Conservation (phyloP, 176 grass and related monocot genomes). For the Alloteropsis semialata region DNA sequence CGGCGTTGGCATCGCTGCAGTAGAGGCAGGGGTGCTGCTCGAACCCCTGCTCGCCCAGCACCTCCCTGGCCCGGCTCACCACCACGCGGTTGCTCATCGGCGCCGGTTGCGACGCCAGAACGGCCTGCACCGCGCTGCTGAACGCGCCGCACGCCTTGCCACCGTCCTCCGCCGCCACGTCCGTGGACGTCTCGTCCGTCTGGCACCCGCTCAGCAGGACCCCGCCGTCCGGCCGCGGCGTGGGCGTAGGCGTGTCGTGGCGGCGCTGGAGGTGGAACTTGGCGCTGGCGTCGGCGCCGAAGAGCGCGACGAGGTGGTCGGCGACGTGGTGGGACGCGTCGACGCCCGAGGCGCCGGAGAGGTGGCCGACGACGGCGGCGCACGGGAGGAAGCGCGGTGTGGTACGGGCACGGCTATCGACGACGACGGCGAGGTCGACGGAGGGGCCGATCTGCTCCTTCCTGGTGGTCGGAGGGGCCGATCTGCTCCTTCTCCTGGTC, state of each 20-base stretch:
- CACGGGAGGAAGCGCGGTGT: slow-evolving; percentile 60
- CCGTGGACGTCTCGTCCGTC: slow-evolving; percentile 63
- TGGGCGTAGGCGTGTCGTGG: neutral
- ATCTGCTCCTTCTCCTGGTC: slow-evolving; percentile 94
- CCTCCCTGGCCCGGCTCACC: slow-evolving; percentile 40
- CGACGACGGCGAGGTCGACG: neutral
- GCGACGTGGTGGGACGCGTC: slow-evolving; percentile 43
- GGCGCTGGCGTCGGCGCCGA: slow-evolving; percentile 60
- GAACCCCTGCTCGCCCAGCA: slow-evolving; percentile 33
- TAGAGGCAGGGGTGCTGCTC: slow-evolving; percentile 77
- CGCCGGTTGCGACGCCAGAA: slow-evolving; percentile 41
- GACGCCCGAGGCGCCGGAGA: slow-evolving; percentile 49
- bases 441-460: slow-evolving; percentile 90
- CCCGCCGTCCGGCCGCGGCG: neutral
- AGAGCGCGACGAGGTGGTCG: slow-evolving; percentile 67
- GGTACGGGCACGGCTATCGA: too few species aligned
- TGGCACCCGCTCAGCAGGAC: slow-evolving; percentile 89
- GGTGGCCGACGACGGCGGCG: slow-evolving; percentile 41
- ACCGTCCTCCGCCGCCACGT: slow-evolving; percentile 36
- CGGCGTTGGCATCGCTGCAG: slow-evolving; percentile 64
- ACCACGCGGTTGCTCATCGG: slow-evolving; percentile 60
- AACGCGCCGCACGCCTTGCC: slow-evolving; percentile 74
- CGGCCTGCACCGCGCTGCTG: slow-evolving; percentile 49
- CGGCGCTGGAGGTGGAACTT: slow-evolving; percentile 21
- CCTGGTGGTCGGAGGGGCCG: slow-evolving; percentile 61